Evolutionary conservation across 306 rosid genomes (phyloP), one percentile per base, ranked within the genome.

Genomic region (Sechiopsis laciniata): DNA sequence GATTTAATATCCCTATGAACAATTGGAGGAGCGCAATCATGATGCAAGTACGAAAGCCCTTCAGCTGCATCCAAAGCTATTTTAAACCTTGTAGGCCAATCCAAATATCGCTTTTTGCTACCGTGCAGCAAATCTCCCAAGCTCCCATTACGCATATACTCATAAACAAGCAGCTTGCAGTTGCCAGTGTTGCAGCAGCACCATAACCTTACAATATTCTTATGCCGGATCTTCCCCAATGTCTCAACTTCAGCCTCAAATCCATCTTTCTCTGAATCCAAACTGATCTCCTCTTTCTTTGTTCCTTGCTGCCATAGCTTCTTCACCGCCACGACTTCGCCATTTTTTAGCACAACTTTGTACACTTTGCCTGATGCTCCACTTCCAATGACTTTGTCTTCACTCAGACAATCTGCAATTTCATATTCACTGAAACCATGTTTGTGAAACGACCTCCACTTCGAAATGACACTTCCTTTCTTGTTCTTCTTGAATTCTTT

Each of bases 361-460:
- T 90, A 90, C 12, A 90, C 96, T 77, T 88, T 90, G 72, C 96
- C 96, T 0, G 96, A 88, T 26, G 94, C 86, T 51, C 96, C 96
- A 6, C 82, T 81, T 1, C 96, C 96, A 0, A 90, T 85, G 2
- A 88, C 85, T 53, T 83, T 86, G 71, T 82, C 96, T 76, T 90
- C 96, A 45, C 75, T 73, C 16, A 90, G 89, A 76, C 85, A 55
- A 52, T 78, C 82, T 11, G 83, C 78, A 29, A 90, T 79, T 83
- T 90, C 96, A 51, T 75, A 64, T 73, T 88, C 91, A 53, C 90
- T 85, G 58, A 90, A 90, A 9, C 86, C 84, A 1, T 83, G 88
- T 73, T 85, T 90, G 56, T 90, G 96, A 74, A 90, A 90, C 0
- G 96, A 90, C 69, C 73, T 85, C 96, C 96, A 90, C 74, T 85